Evolutionary conservation across 257 asterid genomes (phyloP), one percentile per base, ranked within the genome.

Genomic region (Vinca minor): DNA sequence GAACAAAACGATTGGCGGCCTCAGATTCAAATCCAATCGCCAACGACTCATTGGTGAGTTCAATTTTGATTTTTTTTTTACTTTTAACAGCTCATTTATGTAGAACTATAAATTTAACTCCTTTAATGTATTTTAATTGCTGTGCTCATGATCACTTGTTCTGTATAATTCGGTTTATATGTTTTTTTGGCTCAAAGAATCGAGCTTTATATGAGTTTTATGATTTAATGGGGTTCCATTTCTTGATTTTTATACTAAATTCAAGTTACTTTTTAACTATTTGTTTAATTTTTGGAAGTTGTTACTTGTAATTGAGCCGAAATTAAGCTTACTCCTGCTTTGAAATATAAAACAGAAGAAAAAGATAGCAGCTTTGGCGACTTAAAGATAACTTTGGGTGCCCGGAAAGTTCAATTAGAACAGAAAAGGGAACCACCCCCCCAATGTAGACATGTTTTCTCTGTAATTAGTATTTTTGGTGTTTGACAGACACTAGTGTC

Each of bases 1-100:
- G 96, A 73, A 75, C 88, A 39, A 92, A 89, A 76, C 97, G 99
- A 53, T 36, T 84, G 18, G 82, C 94, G 15, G 52, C 74, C 50
- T 83, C 84, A 48, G 95, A 85, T 29, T 84, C 88, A 4, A 62
- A 82, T 70, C 82, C 89, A 4, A 44, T 72, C 66, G 52, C 87
- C 75, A 78, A 67, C 59, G 85, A 92, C 56, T 66, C 95, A 56
- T 50, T 69, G 34, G 96, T 89, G 58, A 81, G 86, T 76, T 73
- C n/a, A 25, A 11, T 20, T n/a, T n/a, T n/a, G n/a, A n/a, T n/a
- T 10, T 57, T 39, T 36, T 12, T 26, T 41, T 56, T 39, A 62
- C 52, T n/a, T n/a, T n/a, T n/a, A n/a, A n/a, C n/a, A n/a, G n/a
- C n/a, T n/a, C n/a, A n/a, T n/a, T n/a, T n/a, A n/a, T n/a, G n/a